These are phyloP conservation scores for Haplographium delicatum DNA, from an alignment of 495 filamentous ascomycete genomes.

Conservation along the genomic window DNA sequence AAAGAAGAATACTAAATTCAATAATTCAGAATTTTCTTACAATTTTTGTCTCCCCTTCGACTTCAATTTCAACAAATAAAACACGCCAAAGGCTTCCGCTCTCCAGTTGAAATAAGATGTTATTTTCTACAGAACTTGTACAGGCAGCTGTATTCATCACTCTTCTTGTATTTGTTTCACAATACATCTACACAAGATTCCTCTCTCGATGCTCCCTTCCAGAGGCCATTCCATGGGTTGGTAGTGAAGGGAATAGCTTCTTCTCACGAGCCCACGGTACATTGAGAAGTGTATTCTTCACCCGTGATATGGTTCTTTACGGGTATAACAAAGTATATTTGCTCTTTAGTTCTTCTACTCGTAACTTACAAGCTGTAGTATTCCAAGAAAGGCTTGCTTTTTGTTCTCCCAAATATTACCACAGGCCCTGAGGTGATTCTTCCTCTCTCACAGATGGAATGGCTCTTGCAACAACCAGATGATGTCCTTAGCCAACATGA, in stretches of 20 bases:
- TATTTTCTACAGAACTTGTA: no score
- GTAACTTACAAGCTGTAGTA: constrained; percentile 24
- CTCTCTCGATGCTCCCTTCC: constrained; percentile 2
- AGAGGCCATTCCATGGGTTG: constrained; percentile 7
- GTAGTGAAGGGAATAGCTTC: neutral
- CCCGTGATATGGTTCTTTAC: constrained; percentile 4
- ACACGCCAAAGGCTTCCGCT: no score
- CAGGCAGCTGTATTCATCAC: no score
- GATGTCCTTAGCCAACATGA: constrained; percentile 31
- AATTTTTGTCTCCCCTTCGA: no score
- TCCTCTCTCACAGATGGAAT: constrained; percentile 35
- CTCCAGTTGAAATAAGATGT: no score
- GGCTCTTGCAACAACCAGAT: constrained; percentile 42
- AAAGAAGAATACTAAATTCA: no score
- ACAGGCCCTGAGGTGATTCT: constrained; percentile 40
- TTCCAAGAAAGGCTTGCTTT: constrained; percentile 32
- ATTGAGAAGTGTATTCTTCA: constrained; percentile 2
- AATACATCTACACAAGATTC: constrained; percentile 2
- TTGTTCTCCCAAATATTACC: constrained; percentile 35
- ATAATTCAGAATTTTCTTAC: no score
- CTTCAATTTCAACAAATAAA: no score
- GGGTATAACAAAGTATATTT: constrained; percentile 13
- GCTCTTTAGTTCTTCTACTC: neutral
- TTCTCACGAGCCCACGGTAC: constrained; percentile 3
- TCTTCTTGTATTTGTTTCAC: no score